Evolutionary conservation across 768 basidiomycete genomes (phyloP).

Genomic region (Pleurotus giganteus): DNA sequence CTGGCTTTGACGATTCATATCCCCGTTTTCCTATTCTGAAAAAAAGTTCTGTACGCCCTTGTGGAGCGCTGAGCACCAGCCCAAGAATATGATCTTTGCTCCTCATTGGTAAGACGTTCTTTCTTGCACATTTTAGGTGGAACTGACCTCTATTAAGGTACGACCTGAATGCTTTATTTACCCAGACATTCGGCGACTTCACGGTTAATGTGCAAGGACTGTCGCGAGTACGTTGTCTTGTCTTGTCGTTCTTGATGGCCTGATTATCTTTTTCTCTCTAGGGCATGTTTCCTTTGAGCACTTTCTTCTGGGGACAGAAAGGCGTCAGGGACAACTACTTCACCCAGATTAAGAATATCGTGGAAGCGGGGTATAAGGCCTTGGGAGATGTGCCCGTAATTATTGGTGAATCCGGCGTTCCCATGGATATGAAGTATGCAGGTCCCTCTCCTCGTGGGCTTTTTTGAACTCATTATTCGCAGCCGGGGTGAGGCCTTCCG

Average conservation of each 20-base stretch:
- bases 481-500: constrained; percentile 73
- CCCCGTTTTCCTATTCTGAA: neutral
- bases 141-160: constrained; percentile 54
- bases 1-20: neutral
- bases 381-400: constrained; percentile 83
- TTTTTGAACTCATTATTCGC: neutral
- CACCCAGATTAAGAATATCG: constrained; percentile 78
- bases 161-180: constrained; percentile 86
- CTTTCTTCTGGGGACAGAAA: constrained; percentile 85
- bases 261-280: constrained; percentile 23
- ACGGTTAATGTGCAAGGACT: constrained; percentile 92
- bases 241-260: neutral
- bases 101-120: constrained; percentile 30
- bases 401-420: constrained; percentile 91
- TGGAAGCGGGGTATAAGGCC: constrained; percentile 61
- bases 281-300: constrained; percentile 82
- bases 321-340: constrained; percentile 82
- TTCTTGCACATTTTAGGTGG: neutral
- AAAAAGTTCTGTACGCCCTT: constrained; percentile 73
- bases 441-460: neutral
- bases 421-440: constrained; percentile 95
- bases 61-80: constrained; percentile 67
- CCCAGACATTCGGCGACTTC: constrained; percentile 81
- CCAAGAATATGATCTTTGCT: constrained; percentile 38
- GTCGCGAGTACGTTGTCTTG: constrained; percentile 57